Percentiles rank a stretch among this genome's conserved stretches.
These are phyloP conservation scores for Claviceps humidiphila DNA, from an alignment of 2,329 filamentous ascomycete species.

Conservation along the genomic window DNA sequence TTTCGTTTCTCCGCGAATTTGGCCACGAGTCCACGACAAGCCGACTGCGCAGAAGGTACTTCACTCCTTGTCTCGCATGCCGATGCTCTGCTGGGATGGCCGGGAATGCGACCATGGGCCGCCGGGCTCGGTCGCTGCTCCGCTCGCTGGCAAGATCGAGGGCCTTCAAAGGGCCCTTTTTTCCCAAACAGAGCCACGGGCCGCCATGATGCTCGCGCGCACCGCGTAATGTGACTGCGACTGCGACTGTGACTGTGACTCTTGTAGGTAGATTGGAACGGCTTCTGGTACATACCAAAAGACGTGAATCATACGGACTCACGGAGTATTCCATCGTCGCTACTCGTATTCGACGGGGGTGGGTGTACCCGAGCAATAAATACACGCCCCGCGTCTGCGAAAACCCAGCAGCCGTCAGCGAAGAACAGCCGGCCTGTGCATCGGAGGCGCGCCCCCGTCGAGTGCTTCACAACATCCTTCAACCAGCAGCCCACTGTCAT, in stretches of 20 bases:
- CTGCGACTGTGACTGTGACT: neutral
- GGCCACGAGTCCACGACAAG: neutral
- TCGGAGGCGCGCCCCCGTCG: neutral
- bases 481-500: too few relatives aligned
- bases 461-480: neutral
- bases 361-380: neutral
- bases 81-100: neutral
- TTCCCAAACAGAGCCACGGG: neutral
- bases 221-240: neutral
- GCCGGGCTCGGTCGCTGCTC: neutral
- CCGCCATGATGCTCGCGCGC: neutral
- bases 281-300: neutral
- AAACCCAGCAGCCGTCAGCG: neutral
- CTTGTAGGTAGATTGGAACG: neutral
- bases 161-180: neutral
- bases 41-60: neutral
- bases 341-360: slow-evolving; percentile 4
- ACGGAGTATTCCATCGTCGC: neutral
- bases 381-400: neutral
- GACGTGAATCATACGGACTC: neutral
- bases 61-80: neutral
- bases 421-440: neutral
- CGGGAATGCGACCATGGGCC: neutral
- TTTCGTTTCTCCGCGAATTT: neutral
- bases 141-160: neutral